phyloP scores from a whole-genome alignment of 305 asterid species.

The Fraxinus ornus region DNA sequence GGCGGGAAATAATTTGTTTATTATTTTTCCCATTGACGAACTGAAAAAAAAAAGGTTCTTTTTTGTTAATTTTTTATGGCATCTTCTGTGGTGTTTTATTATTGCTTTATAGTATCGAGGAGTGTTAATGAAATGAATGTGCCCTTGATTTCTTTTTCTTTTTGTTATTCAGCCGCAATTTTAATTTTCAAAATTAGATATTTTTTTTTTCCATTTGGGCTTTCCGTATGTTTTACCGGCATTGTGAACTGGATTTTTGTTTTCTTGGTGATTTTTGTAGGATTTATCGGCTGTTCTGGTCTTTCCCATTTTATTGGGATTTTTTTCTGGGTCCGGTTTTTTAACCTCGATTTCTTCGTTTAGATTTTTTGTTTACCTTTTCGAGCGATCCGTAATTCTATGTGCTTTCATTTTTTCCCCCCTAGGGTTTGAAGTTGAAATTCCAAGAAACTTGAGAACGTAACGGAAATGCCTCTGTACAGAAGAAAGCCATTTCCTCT shows the following conservation, averaged over 20 bases:
- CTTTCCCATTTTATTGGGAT: background rate
- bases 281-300: background rate
- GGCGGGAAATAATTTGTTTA: constrained; percentile 41
- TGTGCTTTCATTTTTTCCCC: constrained; percentile 4
- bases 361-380: background rate
- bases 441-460: constrained; percentile 30
- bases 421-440: constrained; percentile 35
- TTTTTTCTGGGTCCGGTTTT: background rate
- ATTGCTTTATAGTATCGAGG: constrained; percentile 11
- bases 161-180: background rate
- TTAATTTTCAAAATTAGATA: constrained; percentile 21
- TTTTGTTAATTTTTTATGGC: constrained; percentile 11
- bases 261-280: background rate
- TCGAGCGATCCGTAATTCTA: constrained; percentile 21
- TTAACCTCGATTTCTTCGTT: background rate
- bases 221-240: background rate
- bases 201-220: background rate
- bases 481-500: constrained; percentile 64
- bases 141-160: constrained; percentile 19
- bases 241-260: background rate
- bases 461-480: constrained; percentile 69
- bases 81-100: constrained; percentile 20
- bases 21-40: background rate
- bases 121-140: constrained; percentile 12
- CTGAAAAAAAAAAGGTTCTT: constrained; percentile 16